A percentile compares a stretch with the other conserved stretches of the same genome.
phyloP scores from a whole-genome alignment of 2,329 filamentous ascomycete species.

The Trichoderma breve region DNA sequence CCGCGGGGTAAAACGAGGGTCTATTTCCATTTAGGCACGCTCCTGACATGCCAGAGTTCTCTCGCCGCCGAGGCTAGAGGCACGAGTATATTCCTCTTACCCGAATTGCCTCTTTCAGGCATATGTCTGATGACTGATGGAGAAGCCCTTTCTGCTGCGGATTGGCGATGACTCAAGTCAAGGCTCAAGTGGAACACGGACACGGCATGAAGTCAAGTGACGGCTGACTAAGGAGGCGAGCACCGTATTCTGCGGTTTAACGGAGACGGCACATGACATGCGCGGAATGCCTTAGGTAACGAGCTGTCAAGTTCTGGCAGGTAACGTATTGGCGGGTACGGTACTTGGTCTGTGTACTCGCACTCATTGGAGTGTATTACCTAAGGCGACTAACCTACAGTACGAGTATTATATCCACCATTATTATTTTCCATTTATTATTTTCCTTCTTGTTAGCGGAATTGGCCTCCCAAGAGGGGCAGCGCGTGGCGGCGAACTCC shows the following conservation, averaged over 20 bases:
- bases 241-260: not conserved
- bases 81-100: not conserved
- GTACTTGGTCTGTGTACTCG: not conserved
- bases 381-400: not conserved
- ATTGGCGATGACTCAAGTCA: not conserved
- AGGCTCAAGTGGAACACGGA: not conserved
- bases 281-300: not conserved
- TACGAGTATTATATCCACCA: not conserved
- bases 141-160: not conserved
- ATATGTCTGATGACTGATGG: not conserved
- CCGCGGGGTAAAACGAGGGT: constrained; percentile 3
- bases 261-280: not conserved
- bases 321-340: not conserved
- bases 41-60: not conserved
- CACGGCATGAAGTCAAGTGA: constrained; percentile 5
- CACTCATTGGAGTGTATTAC: not conserved
- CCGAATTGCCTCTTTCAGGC: not conserved
- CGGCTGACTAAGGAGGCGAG: not conserved
- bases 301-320: not conserved
- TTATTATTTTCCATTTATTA: not conserved
- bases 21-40: not conserved
- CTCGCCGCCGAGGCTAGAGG: not conserved
- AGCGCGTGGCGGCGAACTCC: constrained; percentile 3
- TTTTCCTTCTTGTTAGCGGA: not conserved
- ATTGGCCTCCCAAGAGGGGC: not conserved